Base-by-base conservation (phyloP, 1,284 basidiomycete species). In the Calocybe gambosa region DNA sequence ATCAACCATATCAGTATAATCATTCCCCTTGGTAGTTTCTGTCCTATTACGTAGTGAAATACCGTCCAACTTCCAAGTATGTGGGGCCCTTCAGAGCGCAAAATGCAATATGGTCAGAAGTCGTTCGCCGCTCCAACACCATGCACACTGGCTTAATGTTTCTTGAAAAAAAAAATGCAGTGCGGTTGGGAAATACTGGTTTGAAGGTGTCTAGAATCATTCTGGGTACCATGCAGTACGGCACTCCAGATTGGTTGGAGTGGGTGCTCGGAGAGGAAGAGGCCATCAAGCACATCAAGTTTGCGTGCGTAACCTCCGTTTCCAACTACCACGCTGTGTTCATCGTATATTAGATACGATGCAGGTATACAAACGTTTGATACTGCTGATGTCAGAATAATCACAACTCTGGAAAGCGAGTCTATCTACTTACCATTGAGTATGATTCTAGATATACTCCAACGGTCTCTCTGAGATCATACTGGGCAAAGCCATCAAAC, bases 401-500 rank as follows among this genome's bases (percentile, higher is more conserved):
- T 16, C 4, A 34, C n/a, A 16, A 34, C n/a, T 3, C 13, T 78
- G 76, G 7, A 5, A 26, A 10, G 10, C 28, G 28, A 5, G 28
- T 9, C 28, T 12, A 12, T 12, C 13, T n/a, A 29, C 10, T 29
- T 29, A 29, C 28, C 28, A 5, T 12, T 12, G 50, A 45, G n/a
- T 78, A 76, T 51, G 74, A 56, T 51, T 28, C 28, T 44, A 77
- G 75, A 65, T 70, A 3, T 89, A 89, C 60, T 81, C 78, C 2
- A 79, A 82, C 54, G 87, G 86, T 4, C 62, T 71, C 16, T 83
- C 79, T 1, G 89, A 93, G 62, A 61, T 75, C 19, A 77, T 89
- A 13, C 15, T 92, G 33, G 89, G 90, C 3, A 84, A 85, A 54
- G 89, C 85, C 1, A 84, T 93, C 65, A 86, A 84, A 56, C 58